Percentiles rank a stretch among this genome's conserved stretches.
These are phyloP conservation scores for Pezicula rhizophila DNA, from an alignment of 2,329 filamentous ascomycete genomes.

Conservation along the genomic window DNA sequence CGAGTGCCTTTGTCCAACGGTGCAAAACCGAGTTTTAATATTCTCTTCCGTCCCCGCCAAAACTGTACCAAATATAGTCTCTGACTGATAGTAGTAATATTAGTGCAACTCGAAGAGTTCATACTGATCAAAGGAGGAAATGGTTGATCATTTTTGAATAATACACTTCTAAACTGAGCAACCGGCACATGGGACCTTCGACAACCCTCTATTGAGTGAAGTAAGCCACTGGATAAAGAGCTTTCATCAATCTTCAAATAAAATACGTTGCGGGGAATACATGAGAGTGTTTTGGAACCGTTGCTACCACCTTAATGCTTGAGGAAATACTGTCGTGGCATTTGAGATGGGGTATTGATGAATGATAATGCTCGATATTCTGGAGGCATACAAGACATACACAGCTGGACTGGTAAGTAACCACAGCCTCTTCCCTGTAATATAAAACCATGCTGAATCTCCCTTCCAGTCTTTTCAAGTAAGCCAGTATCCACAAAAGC, in stretches of 20 bases:
- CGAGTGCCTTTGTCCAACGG: background rate
- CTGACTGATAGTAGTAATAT: too few relatives aligned
- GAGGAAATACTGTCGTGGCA: background rate
- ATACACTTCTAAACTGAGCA: background rate
- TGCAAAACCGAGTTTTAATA: background rate
- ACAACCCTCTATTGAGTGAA: background rate
- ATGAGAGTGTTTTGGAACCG: background rate
- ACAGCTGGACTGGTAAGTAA: background rate
- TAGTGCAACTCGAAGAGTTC: background rate
- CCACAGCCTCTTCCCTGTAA: background rate
- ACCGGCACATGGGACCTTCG: background rate
- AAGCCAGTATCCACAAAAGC: background rate
- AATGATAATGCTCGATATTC: background rate
- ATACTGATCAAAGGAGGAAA: background rate
- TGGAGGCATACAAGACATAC: background rate
- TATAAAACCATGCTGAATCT: background rate
- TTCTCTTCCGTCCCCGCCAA: too few relatives aligned
- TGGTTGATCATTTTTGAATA: background rate
- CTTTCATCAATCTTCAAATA: background rate
- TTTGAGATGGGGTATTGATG: background rate
- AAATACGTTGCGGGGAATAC: background rate
- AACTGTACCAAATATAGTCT: too few relatives aligned
- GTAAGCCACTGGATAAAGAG: background rate
- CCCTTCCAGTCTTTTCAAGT: background rate
- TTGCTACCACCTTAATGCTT: background rate